These are phyloP conservation scores for Crithidia acanthocephali DNA, from an alignment of 208 protist species.

Conservation along the genomic window DNA sequence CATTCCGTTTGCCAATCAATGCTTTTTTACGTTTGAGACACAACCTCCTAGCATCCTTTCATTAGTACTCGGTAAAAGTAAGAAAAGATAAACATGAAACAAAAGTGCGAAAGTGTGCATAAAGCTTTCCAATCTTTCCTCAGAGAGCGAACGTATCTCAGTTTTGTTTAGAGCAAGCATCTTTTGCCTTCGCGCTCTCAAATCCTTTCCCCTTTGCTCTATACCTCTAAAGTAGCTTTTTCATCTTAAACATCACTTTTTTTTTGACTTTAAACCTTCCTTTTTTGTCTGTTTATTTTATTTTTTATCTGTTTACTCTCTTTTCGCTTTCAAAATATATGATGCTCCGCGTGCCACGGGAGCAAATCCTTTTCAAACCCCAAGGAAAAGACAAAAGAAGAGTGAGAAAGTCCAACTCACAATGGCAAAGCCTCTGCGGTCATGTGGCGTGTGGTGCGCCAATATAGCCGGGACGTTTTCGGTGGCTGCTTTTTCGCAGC, in stretches of 20 bases:
- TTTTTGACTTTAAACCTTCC: neutral
- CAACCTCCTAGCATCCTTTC: neutral
- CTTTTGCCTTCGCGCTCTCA: slow-evolving; percentile 1
- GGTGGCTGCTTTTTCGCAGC: too few relatives aligned
- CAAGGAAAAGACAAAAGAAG: neutral
- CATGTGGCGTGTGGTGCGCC: too few relatives aligned
- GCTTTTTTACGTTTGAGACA: slow-evolving; percentile 9
- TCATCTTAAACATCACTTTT: neutral
- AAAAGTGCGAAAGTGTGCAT: neutral
- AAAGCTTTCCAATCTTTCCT: slow-evolving; percentile 3
- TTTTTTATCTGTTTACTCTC: neutral
- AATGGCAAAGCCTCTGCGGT: too few relatives aligned
- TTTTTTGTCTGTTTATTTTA: neutral
- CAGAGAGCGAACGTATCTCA: neutral
- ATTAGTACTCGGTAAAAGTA: neutral
- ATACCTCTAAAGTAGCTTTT: neutral
- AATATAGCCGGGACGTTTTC: too few relatives aligned
- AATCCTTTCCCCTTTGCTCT: neutral
- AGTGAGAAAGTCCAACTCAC: neutral
- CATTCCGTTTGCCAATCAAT: slow-evolving; percentile 9
- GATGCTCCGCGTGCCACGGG: neutral
- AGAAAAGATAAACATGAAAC: neutral
- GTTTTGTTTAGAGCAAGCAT: slow-evolving; percentile 4
- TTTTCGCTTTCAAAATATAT: neutral
- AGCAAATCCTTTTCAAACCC: neutral